Evolutionary conservation across 805 yeast species (phyloP).

Genomic region (Candida ipomoeae): DNA sequence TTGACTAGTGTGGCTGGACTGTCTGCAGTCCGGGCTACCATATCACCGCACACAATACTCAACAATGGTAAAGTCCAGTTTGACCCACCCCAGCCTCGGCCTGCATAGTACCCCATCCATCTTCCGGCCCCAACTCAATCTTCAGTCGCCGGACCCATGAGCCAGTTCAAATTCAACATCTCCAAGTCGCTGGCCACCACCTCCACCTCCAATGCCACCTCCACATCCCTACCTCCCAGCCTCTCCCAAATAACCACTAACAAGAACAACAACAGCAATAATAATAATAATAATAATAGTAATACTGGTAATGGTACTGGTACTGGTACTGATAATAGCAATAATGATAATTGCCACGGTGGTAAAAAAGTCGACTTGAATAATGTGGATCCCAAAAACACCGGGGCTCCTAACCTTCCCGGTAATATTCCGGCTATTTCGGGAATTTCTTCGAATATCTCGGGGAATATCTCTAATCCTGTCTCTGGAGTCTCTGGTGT

Average conservation of each 20-base stretch:
- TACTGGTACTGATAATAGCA: no score
- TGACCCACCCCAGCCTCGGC: background rate
- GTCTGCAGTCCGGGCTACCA: background rate
- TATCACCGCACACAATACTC: slow-evolving; percentile 1
- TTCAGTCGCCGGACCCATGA: background rate
- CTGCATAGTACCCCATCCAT: background rate
- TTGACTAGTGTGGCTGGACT: background rate
- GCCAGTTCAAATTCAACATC: slow-evolving; percentile 24
- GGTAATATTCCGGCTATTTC: no score
- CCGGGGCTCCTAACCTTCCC: no score
- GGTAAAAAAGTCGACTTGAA: no score
- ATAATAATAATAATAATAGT: no score
- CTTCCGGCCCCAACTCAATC: background rate
- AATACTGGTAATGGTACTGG: no score
- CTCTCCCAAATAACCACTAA: background rate
- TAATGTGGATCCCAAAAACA: no score
- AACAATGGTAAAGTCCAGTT: background rate
- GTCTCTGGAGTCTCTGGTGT: no score
- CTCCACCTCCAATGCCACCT: slow-evolving; percentile 35
- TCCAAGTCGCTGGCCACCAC: slow-evolving; percentile 40
- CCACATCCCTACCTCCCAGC: slow-evolving; percentile 17
- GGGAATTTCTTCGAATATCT: no score
- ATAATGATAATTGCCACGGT: no score
- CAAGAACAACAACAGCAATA: background rate
- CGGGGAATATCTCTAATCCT: no score